Base-by-base conservation (phyloP, 108 stramenopile species). In the Tribonema minus region DNA sequence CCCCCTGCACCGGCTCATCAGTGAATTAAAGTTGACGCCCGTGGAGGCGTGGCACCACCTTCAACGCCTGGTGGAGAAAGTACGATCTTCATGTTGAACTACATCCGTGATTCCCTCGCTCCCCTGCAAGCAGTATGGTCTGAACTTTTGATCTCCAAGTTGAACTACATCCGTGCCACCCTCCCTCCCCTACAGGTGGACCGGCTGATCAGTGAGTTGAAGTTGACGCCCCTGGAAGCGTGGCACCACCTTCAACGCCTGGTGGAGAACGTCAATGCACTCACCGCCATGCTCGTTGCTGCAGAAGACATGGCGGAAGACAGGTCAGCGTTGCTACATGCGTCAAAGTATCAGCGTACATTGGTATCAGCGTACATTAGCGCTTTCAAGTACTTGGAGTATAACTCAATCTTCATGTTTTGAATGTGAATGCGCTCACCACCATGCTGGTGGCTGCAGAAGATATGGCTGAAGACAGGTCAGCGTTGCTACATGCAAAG, bases 211-310 rank as follows among this genome's bases (percentile, higher is more conserved):
- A 34, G 67, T 9, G 86, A 86, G 81, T 31, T 84, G 68, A 61
- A 69, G 37, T 80, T 95, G 68, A 89, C 91, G 37, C 76, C 88
- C 5, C 85, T 78, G 9, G 98, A 99, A 71, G 94, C 96, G 25
- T 97, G 93, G 84, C 70, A 91, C 61, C 87, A 94, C 73, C 82
- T 97, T 58, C 91, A 92, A 29, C 86, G 88, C 30, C 80, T 96
- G 64, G 74, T 99, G 15, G 96, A 99, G 84, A 90, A 89, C 54
- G 88, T 96, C 68, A 99, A 99, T 86, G 98, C 96, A 27, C 71
- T 83, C 36, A 82, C 73, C 33, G 80, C 59, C 26, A 70, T 86
- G 23, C 64, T 86, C 36, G 67, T 86, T n/a, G 64, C 63, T n/a
- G 36, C 66, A 3, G 76, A 78, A 41, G 23, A 64, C 25, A 74